Evolutionary conservation across 2,329 filamentous ascomycete species (phyloP).

Genomic region (Raffaelea arxii): DNA sequence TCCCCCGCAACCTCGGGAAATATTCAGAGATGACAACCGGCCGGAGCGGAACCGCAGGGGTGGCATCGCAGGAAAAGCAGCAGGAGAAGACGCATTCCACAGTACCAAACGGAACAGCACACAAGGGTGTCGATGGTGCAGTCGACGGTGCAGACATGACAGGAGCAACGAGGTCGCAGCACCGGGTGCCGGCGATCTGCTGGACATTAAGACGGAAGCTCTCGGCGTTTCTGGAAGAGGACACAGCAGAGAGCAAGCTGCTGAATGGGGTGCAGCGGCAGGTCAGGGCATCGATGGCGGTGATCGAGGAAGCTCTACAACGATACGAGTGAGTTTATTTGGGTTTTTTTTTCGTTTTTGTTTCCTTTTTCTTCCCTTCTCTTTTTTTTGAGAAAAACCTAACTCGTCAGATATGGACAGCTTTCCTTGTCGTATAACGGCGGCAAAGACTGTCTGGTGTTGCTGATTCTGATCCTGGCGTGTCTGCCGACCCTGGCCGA

Average conservation of each 20-base stretch:
- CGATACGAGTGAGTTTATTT: slow-evolving; percentile 56
- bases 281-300: slow-evolving; percentile 59
- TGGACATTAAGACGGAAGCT: slow-evolving; percentile 49
- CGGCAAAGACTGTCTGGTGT: slow-evolving; percentile 93
- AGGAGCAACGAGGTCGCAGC: too few relatives aligned
- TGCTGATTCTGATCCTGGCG: slow-evolving; percentile 78
- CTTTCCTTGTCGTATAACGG: slow-evolving; percentile 93
- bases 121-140: too few relatives aligned
- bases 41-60: too few relatives aligned
- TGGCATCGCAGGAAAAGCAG: too few relatives aligned
- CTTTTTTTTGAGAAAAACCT: too few relatives aligned
- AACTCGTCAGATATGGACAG: slow-evolving; percentile 67
- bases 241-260: slow-evolving; percentile 43
- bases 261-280: slow-evolving; percentile 62
- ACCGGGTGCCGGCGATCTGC: slow-evolving; percentile 30
- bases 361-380: too few relatives aligned
- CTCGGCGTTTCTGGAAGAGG: slow-evolving; percentile 53
- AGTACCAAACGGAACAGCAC: too few relatives aligned
- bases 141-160: too few relatives aligned
- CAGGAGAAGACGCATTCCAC: too few relatives aligned
- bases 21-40: too few relatives aligned
- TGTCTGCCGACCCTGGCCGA: slow-evolving; percentile 31
- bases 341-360: neutral
- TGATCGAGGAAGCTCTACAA: slow-evolving; percentile 66
- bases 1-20: too few relatives aligned